Evolutionary conservation across 495 filamentous ascomycete genomes (phyloP).

Genomic region (Penicillium alfredii): DNA sequence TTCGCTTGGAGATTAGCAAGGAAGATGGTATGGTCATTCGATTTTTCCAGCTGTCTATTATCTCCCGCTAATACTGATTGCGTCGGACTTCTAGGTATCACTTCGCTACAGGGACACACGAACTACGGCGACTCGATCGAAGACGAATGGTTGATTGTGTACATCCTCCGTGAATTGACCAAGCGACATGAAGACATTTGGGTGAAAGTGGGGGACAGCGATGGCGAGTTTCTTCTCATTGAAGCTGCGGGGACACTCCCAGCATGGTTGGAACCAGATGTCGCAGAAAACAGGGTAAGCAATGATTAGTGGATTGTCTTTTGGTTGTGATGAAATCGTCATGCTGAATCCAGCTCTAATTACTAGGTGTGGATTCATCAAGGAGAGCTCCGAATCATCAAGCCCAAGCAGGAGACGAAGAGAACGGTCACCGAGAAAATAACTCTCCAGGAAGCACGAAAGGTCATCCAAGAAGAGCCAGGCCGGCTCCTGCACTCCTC

Average conservation of each 20-base stretch:
- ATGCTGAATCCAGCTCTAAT: no score
- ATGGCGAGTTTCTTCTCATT: constrained; percentile 92
- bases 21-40: constrained; percentile 50
- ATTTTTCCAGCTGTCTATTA: not conserved
- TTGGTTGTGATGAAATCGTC: no score
- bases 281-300: constrained; percentile 71
- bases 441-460: constrained; percentile 53
- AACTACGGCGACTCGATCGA: constrained; percentile 91
- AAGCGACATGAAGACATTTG: constrained; percentile 67
- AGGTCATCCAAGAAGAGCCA: constrained; percentile 48
- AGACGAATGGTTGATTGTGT: constrained; percentile 96
- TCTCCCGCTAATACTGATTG: constrained; percentile 3
- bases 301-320: no score
- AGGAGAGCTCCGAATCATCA: constrained; percentile 69
- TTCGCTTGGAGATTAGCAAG: constrained; percentile 56
- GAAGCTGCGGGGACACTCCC: constrained; percentile 88
- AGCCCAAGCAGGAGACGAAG: constrained; percentile 38
- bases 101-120: constrained; percentile 60
- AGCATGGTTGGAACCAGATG: constrained; percentile 86
- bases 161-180: constrained; percentile 77
- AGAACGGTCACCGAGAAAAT: constrained; percentile 43
- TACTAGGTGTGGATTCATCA: constrained; percentile 69
- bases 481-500: constrained; percentile 55
- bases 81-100: constrained; percentile 25
- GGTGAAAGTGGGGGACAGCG: constrained; percentile 76